Evolutionary conservation across 2,329 filamentous ascomycete genomes (phyloP).

Genomic region (Talaromyces funiculosus): DNA sequence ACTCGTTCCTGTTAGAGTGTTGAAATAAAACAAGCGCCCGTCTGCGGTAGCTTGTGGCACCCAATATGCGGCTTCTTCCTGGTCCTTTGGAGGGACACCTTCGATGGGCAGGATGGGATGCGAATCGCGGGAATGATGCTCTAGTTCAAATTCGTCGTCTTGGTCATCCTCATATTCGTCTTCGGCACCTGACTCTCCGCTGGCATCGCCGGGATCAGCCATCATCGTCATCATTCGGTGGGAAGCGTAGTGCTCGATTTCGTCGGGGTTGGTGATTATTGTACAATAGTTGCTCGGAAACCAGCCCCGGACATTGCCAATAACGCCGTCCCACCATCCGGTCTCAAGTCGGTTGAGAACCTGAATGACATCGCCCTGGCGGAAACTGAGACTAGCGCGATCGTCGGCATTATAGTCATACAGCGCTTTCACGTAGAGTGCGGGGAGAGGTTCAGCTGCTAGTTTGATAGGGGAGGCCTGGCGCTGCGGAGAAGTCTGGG

Average conservation of each 20-base stretch:
- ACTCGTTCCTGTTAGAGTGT: slow-evolving; percentile 91
- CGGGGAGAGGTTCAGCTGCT: slow-evolving; percentile 38
- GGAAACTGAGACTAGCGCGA: slow-evolving; percentile 92
- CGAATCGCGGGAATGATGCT: slow-evolving; percentile 56
- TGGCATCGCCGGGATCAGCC: slow-evolving; percentile 46
- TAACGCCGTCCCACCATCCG: slow-evolving; percentile 99
- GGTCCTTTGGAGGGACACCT: slow-evolving; percentile 56
- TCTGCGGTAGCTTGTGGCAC: slow-evolving; percentile 95
- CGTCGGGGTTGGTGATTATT: slow-evolving; percentile 70
- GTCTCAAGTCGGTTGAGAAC: slow-evolving; percentile 97
- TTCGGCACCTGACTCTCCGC: slow-evolving; percentile 48
- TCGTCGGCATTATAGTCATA: slow-evolving; percentile 99
- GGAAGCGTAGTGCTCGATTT: slow-evolving; percentile 58
- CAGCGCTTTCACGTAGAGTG: slow-evolving; percentile 83
- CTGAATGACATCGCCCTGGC: slow-evolving; percentile 94
- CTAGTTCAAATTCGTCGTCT: slow-evolving; percentile 64
- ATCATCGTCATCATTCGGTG: slow-evolving; percentile 38
- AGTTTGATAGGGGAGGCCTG: slow-evolving; percentile 28
- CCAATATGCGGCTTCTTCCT: slow-evolving; percentile 93
- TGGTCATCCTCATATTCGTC: slow-evolving; percentile 59
- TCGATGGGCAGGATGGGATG: slow-evolving; percentile 62
- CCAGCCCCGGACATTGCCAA: slow-evolving; percentile 94
- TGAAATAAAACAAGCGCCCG: slow-evolving; percentile 93
- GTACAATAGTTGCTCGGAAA: slow-evolving; percentile 99
- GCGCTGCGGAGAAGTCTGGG: slow-evolving; percentile 22